These are phyloP conservation scores for Teratosphaeria destructans DNA, from an alignment of 2,329 filamentous ascomycete genomes.

Conservation along the genomic window DNA sequence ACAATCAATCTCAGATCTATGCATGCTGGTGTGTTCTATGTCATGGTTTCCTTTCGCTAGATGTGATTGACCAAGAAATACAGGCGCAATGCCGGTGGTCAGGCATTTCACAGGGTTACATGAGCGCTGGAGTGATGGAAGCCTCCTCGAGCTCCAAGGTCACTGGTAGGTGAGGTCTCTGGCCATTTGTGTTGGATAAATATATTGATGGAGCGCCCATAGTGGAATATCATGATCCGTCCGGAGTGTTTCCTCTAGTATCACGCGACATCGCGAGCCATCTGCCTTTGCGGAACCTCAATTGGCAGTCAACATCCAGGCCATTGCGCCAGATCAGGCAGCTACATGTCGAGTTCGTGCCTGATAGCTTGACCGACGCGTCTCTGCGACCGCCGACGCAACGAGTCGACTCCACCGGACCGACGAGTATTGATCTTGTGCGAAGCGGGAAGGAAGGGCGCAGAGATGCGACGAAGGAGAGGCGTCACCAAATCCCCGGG, in stretches of 20 bases:
- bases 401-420: slow-evolving; percentile 12
- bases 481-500: slow-evolving; percentile 90
- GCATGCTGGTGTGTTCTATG: background rate
- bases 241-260: slow-evolving; percentile 74
- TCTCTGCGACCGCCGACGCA: slow-evolving; percentile 12
- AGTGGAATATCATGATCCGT: slow-evolving; percentile 97
- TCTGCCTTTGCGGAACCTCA: slow-evolving; percentile 78
- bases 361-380: slow-evolving; percentile 26
- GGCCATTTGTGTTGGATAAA: background rate
- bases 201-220: slow-evolving; percentile 2
- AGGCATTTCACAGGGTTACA: slow-evolving; percentile 2
- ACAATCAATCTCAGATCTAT: background rate
- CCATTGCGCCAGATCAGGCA: slow-evolving; percentile 89
- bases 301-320: slow-evolving; percentile 92
- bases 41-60: background rate
- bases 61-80: background rate
- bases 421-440: slow-evolving; percentile 36
- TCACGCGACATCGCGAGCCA: slow-evolving; percentile 66
- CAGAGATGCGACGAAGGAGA: slow-evolving; percentile 35
- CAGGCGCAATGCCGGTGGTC: slow-evolving; percentile 18
- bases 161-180: slow-evolving; percentile 28
- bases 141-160: slow-evolving; percentile 38
- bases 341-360: slow-evolving; percentile 79
- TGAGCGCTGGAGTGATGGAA: slow-evolving; percentile 23
- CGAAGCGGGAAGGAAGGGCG: slow-evolving; percentile 18